Base-by-base conservation (phyloP, 352 stramenopile genomes). In the Plasmopara muralis region DNA sequence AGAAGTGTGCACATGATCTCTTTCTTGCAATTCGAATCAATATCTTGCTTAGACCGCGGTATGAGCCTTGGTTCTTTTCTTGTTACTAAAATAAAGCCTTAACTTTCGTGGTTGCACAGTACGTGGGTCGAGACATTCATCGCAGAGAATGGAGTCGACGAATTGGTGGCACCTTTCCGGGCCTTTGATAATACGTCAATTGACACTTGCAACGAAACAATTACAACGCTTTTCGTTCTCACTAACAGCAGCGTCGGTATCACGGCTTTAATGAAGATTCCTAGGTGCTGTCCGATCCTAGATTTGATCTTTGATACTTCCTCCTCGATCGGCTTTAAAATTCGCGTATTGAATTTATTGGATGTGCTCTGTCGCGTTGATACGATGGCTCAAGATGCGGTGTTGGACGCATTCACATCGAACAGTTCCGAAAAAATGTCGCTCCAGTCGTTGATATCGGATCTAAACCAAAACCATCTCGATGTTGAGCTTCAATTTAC, bases 1-100 rank as follows among this genome's bases (percentile, higher is more conserved):
- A 53, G 7, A 63, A 75, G 34, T 62, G 53, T 31, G 38, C 71
- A 10, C 65, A 73, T 10, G 72, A 85, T 33, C 68, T 89, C 25
- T 83, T 77, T 45, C 60, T 72, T 13, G 72, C 74, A 3, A 70
- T 87, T 47, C 74, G 77, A 5, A 75, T 89, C 56, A 87, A 85
- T 45, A 59, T 83, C 5, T 43, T 87, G 15, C 60, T 87, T 0
- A 60, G 69, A 56, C 43, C 69, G 16, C 66, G 63, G 76, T 89
- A 68, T 14, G 18, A 10, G 15, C 25, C 5, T 43, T 6, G 1
- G 20, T 9, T 34, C 4, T 15, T n/a, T 43, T 16, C 14, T 10
- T 12, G 37, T 45, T 37, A 15, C 29, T 28, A 5, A 20, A 5
- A 28, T 12, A 44, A n/a, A 28, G n/a, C 0, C 7, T 25, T 58